A percentile compares a stretch with the other conserved stretches of the same genome.
Evolutionary conservation across 2,329 filamentous ascomycete genomes (phyloP).

Genomic region (Fusarium armeniacum): DNA sequence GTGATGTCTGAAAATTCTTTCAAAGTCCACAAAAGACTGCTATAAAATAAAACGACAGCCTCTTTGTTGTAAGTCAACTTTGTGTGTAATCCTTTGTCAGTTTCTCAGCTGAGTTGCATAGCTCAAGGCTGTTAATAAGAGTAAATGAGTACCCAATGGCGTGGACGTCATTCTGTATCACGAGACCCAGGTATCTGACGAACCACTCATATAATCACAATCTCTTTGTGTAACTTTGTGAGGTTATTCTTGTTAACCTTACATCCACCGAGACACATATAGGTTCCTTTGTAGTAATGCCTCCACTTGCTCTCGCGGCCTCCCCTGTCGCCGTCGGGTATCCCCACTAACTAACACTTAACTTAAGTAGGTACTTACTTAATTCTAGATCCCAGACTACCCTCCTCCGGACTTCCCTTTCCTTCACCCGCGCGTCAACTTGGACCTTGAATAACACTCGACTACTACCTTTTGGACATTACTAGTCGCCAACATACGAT

Average conservation of each 20-base stretch:
- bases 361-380: conserved; percentile 1
- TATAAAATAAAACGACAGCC: neutral
- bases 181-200: neutral
- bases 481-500: neutral
- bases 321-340: conserved; percentile 21
- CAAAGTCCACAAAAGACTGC: neutral
- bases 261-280: neutral
- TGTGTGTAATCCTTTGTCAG: neutral
- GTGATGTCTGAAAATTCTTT: neutral
- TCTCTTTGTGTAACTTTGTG: conserved; percentile 2
- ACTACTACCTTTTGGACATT: conserved; percentile 11
- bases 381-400: conserved; percentile 37
- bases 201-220: conserved; percentile 1
- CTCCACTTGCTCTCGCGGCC: conserved; percentile 9
- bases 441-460: conserved; percentile 17
- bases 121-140: neutral
- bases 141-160: neutral
- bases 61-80: neutral
- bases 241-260: conserved; percentile 8
- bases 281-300: neutral
- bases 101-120: neutral
- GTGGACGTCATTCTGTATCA: neutral
- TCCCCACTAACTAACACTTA: conserved; percentile 13
- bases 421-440: conserved; percentile 29
- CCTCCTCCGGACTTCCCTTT: conserved; percentile 36